Base-by-base conservation (phyloP, 129 eudicot genomes). In the Helianthus tuberosus region DNA sequence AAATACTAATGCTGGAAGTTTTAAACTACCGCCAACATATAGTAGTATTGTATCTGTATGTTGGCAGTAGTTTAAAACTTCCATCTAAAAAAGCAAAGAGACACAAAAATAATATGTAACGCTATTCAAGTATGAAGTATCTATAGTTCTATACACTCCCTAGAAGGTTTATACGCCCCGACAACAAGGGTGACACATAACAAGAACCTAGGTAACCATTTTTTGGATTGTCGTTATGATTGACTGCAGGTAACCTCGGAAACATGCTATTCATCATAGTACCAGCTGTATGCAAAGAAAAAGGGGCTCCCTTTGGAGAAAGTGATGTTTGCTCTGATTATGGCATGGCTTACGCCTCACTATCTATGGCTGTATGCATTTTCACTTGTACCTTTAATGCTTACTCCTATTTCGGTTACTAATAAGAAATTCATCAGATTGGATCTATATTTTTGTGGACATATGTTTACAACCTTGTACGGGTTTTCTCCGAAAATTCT, bases 221-320 rank as follows among this genome's bases (percentile, higher is more conserved):
- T 16, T 3, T 47, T 35, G 23, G 39, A 69, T 63, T 77, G 5
- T n/a, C n/a, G 47, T 72, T 58, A 2, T 63, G 41, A 32, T 32
- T 32, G 36, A 81, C n/a, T n/a, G n/a, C 74, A 95, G 99, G 99
- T 35, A 95, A 95, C 81, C 51, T 91, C 29, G 99, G 99, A 20
- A 87, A 89, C 79, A 48, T 95, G 87, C 89, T 82, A 53, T 75
- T 95, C 25, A 91, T 95, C 64, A 87, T 95, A 5, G 57, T 95
- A 47, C 99, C 97, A 54, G 96, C 99, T 76, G 85, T 91, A 43
- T 95, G 99, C 75, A 91, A 86, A 76, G 99, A 95, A 80, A 80
- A 79, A 50, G 92, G 81, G 17, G 89, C 88, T 71, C 97, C 97
- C 7, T 95, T 91, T 66, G 99, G 99, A 49, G 79, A 80, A 73